A percentile compares a stretch with the other conserved stretches of the same genome.
Conservation (phyloP, 306 rosid genomes). For the Cercis canadensis region DNA sequence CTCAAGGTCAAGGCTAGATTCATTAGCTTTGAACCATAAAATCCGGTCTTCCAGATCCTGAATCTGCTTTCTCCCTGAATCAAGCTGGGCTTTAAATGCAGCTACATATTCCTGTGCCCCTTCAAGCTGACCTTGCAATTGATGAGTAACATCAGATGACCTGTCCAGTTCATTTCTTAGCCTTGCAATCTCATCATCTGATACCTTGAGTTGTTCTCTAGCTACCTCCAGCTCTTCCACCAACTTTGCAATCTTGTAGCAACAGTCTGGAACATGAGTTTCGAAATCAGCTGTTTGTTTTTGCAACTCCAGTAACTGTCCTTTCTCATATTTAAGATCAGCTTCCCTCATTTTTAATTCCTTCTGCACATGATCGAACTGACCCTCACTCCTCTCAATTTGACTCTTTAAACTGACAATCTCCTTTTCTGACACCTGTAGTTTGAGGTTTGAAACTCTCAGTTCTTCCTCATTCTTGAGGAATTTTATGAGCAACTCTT, state of each 20-base stretch:
- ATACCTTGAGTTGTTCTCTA: conserved; percentile 45
- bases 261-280: conserved; percentile 47
- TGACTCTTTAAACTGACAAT: conserved; percentile 39
- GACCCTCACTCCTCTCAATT: conserved; percentile 44
- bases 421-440: conserved; percentile 54
- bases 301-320: conserved; percentile 50
- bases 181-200: conserved; percentile 51
- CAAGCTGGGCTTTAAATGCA: conserved; percentile 44
- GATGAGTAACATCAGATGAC: conserved; percentile 27
- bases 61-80: conserved; percentile 41
- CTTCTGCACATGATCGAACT: conserved; percentile 33
- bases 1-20: conserved; percentile 42
- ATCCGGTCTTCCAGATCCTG: conserved; percentile 49
- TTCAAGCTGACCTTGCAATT: conserved; percentile 56
- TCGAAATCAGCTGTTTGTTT: conserved; percentile 48
- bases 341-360: conserved; percentile 50
- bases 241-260: conserved; percentile 49
- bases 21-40: conserved; percentile 39
- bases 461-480: conserved; percentile 49
- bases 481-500: conserved; percentile 45
- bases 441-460: conserved; percentile 46
- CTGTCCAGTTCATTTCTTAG: conserved; percentile 49
- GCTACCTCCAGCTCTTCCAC: conserved; percentile 49
- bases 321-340: conserved; percentile 54
- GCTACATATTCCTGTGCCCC: conserved; percentile 38